These are phyloP conservation scores for Phylloporus sp. DNA, from an alignment of 768 basidiomycete species.

Conservation along the genomic window DNA sequence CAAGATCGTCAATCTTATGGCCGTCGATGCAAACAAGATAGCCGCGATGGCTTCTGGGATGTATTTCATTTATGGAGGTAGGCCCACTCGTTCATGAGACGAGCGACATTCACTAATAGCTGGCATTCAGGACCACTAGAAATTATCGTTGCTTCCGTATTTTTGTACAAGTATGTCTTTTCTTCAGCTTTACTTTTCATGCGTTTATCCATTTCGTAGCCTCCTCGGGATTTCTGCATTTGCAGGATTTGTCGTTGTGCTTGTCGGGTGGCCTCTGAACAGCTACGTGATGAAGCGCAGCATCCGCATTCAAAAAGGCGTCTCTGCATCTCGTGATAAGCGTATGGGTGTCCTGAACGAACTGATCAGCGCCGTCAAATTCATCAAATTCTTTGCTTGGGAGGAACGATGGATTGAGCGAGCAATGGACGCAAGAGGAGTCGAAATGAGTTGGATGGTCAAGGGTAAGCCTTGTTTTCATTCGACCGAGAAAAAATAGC, in stretches of 20 bases:
- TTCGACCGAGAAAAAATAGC: too few relatives aligned
- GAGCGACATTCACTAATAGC: background rate
- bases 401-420: constrained; percentile 41
- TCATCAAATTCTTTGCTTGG: constrained; percentile 43
- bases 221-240: constrained; percentile 46
- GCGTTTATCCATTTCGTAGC: constrained; percentile 48
- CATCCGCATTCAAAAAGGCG: constrained; percentile 34
- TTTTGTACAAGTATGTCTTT: constrained; percentile 64
- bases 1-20: constrained; percentile 89
- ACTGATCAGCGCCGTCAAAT: constrained; percentile 37
- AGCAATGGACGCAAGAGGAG: constrained; percentile 45
- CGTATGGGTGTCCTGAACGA: constrained; percentile 44
- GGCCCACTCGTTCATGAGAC: background rate
- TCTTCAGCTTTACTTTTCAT: background rate
- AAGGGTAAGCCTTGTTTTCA: constrained; percentile 43
- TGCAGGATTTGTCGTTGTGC: constrained; percentile 39
- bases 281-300: constrained; percentile 35
- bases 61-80: constrained; percentile 68
- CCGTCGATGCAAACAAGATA: constrained; percentile 65
- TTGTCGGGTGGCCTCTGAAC: constrained; percentile 39
- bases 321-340: constrained; percentile 35
- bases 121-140: constrained; percentile 59
- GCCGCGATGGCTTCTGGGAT: constrained; percentile 48
- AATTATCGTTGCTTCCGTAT: constrained; percentile 62
- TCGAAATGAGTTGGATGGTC: constrained; percentile 74